These are phyloP conservation scores for Pythium plurisporium DNA, from an alignment of 352 stramenopile species.

Conservation along the genomic window DNA sequence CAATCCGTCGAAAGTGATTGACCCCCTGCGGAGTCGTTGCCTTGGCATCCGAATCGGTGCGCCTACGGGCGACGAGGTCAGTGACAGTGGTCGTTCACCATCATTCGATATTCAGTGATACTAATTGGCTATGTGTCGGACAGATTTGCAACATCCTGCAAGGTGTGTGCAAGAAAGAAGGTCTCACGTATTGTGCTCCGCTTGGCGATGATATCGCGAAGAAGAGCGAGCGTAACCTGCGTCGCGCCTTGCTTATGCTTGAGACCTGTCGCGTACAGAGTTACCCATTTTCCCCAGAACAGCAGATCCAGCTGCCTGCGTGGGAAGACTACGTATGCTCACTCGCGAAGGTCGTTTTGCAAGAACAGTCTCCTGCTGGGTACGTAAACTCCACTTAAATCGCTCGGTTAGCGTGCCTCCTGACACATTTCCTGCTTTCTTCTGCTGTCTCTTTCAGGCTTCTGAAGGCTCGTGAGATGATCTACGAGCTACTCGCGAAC, in stretches of 20 bases:
- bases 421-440: neutral
- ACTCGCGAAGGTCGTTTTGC: conserved; percentile 92
- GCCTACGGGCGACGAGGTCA: conserved; percentile 87
- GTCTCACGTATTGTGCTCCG: conserved; percentile 81
- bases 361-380: conserved; percentile 93
- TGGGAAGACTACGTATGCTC: conserved; percentile 97
- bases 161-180: conserved; percentile 89
- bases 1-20: conserved; percentile 96
- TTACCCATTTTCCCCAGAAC: conserved; percentile 82
- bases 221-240: conserved; percentile 93
- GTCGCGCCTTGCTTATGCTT: conserved; percentile 96
- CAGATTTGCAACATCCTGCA: conserved; percentile 90
- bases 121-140: neutral
- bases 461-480: conserved; percentile 92
- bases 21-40: conserved; percentile 96
- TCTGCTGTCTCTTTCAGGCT: conserved; percentile 47
- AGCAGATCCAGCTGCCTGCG: conserved; percentile 87
- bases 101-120: neutral
- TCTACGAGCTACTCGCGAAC: conserved; percentile 98
- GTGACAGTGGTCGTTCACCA: neutral
- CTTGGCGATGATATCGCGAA: conserved; percentile 91
- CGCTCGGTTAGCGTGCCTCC: neutral
- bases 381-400: conserved; percentile 19
- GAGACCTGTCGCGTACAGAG: conserved; percentile 90
- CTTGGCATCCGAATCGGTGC: conserved; percentile 93